phyloP scores from a whole-genome alignment of 768 basidiomycete species.

The Calocera cornea region DNA sequence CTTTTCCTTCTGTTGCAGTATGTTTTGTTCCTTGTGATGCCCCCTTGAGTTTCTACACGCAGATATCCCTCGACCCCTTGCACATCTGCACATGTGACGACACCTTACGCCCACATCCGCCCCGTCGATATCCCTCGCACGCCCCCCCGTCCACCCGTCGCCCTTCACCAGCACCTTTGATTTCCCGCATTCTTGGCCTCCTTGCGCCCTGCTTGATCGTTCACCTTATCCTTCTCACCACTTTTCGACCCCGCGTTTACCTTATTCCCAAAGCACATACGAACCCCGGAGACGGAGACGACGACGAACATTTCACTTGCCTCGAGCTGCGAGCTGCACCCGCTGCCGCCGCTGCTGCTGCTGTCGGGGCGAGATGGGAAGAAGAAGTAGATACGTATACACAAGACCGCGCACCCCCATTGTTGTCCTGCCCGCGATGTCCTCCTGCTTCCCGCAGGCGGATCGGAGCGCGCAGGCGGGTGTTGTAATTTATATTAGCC shows the following conservation, averaged over 20 bases:
- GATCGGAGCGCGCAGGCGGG: background rate
- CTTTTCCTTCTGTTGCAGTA: background rate
- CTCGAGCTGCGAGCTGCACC: too few relatives aligned
- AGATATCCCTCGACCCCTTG: too few relatives aligned
- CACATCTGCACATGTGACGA: too few relatives aligned
- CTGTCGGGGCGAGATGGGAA: too few relatives aligned
- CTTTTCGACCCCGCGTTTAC: background rate
- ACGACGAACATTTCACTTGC: too few relatives aligned
- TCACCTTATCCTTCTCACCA: background rate
- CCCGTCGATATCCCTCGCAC: too few relatives aligned
- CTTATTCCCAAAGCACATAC: background rate
- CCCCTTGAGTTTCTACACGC: too few relatives aligned
- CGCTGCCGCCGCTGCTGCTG: too few relatives aligned
- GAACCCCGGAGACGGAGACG: background rate
- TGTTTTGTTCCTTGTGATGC: too few relatives aligned
- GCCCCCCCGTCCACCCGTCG: too few relatives aligned
- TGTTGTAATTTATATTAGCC: background rate
- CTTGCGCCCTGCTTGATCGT: background rate
- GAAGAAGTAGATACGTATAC: background rate
- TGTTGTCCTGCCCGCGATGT: background rate
- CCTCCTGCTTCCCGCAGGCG: background rate
- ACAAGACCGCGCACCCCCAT: background rate
- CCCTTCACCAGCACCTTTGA: too few relatives aligned
- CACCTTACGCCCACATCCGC: too few relatives aligned
- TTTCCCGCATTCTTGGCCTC: background rate